phyloP scores from a whole-genome alignment of 169 alveolate species.

The Plasmodium vinckei region DNA sequence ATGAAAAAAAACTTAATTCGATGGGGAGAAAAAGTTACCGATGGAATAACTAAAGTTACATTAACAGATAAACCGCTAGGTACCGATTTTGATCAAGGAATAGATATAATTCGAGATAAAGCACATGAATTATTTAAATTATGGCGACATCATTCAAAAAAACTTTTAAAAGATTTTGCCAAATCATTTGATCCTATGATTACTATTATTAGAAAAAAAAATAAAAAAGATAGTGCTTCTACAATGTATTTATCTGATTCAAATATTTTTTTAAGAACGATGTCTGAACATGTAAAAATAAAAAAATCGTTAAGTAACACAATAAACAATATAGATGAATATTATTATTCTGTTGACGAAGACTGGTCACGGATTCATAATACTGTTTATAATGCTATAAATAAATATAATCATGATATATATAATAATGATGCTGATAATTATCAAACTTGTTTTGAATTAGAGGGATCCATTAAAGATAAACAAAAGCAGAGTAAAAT shows the following conservation, averaged over 20 bases:
- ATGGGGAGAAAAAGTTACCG: slow-evolving; percentile 91
- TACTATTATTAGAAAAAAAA: slow-evolving; percentile 54
- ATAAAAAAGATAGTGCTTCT: slow-evolving; percentile 32
- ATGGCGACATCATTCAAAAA: slow-evolving; percentile 79
- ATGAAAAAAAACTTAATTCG: slow-evolving; percentile 90
- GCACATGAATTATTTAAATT: slow-evolving; percentile 77
- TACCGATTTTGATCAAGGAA: slow-evolving; percentile 80
- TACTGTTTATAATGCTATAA: slow-evolving; percentile 14
- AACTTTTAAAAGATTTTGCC: slow-evolving; percentile 76
- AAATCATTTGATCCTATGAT: slow-evolving; percentile 75
- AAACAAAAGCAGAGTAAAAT: slow-evolving; percentile 4
- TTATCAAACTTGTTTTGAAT: slow-evolving; percentile 75
- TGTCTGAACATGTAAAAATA: slow-evolving; percentile 29
- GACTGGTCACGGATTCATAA: slow-evolving; percentile 17
- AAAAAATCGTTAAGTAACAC: slow-evolving; percentile 45
- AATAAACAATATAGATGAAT: slow-evolving; percentile 59
- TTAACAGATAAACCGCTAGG: slow-evolving; percentile 89
- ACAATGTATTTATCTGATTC: slow-evolving; percentile 57
- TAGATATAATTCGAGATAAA: slow-evolving; percentile 79
- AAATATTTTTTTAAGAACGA: slow-evolving; percentile 22
- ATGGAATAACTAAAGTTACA: slow-evolving; percentile 89
- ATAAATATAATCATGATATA: slow-evolving; percentile 25
- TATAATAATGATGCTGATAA: slow-evolving; percentile 19
- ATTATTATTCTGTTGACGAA: slow-evolving; percentile 72
- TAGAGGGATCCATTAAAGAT: slow-evolving; percentile 40